Conservation (phyloP, 306 rosid species). For the Vigna angularis region DNA sequence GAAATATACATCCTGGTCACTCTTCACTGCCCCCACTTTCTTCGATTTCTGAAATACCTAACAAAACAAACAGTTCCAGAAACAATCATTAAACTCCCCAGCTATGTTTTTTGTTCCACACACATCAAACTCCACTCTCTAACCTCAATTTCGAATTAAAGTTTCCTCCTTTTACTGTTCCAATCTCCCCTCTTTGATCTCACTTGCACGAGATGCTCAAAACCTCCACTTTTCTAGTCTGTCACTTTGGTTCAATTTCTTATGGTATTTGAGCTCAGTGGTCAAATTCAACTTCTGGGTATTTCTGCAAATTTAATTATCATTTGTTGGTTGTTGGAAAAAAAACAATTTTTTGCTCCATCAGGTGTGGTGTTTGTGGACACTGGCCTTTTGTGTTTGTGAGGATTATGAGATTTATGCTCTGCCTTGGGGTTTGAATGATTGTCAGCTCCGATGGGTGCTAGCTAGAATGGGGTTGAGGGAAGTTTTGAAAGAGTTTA, state of each 20-base stretch:
- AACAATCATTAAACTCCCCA: conserved; percentile 39
- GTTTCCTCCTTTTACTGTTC: conserved; percentile 23
- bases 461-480: conserved; percentile 32
- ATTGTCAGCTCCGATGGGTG: conserved; percentile 38
- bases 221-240: conserved; percentile 43
- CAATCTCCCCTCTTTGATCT: conserved; percentile 51
- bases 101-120: conserved; percentile 7
- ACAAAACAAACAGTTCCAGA: conserved; percentile 31
- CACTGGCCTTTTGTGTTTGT: conserved; percentile 25
- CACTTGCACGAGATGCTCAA: conserved; percentile 40
- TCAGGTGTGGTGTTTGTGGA: conserved; percentile 22
- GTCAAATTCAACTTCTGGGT: conserved; percentile 43
- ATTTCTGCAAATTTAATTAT: conserved; percentile 22
- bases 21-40: conserved; percentile 19
- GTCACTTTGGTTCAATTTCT: conserved; percentile 31
- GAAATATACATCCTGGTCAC: neutral
- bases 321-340: conserved; percentile 29
- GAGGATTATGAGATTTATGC: neutral
- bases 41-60: conserved; percentile 27
- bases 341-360: neutral
- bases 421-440: conserved; percentile 43
- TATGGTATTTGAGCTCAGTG: conserved; percentile 49
- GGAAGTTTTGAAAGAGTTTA: conserved; percentile 31
- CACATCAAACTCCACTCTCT: neutral
- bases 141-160: conserved; percentile 31